Evolutionary conservation across 768 basidiomycete species (phyloP).

Genomic region (Suillus alpinus): DNA sequence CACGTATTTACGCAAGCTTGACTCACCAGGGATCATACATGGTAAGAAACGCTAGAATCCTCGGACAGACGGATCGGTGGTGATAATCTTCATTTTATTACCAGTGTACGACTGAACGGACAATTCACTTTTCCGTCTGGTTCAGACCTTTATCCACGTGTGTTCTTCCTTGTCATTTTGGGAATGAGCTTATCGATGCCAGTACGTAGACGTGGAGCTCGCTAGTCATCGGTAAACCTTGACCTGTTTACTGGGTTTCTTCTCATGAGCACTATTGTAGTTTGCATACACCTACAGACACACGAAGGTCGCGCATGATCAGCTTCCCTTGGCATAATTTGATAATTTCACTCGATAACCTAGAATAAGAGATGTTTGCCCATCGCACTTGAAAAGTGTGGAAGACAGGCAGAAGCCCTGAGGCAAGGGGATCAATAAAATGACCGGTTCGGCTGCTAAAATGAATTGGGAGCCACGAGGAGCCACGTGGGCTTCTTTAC

Average conservation of each 20-base stretch:
- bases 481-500: conserved; percentile 38
- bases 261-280: not conserved
- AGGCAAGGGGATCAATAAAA: not conserved
- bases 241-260: conserved; percentile 3
- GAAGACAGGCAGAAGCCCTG: not conserved
- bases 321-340: not conserved
- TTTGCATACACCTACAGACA: conserved; percentile 2
- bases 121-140: conserved; percentile 1
- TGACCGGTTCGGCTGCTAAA: conserved; percentile 6
- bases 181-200: conserved; percentile 5
- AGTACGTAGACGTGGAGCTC: conserved; percentile 9
- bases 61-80: conserved; percentile 3
- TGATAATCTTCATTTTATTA: conserved; percentile 18
- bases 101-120: conserved; percentile 39
- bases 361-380: not conserved
- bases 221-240: conserved; percentile 8
- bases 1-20: conserved; percentile 4
- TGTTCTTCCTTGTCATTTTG: not conserved
- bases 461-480: conserved; percentile 12
- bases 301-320: conserved; percentile 11
- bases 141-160: conserved; percentile 2
- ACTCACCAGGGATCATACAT: conserved; percentile 42
- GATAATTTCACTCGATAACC: not conserved
- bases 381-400: conserved; percentile 3
- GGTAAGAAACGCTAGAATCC: conserved; percentile 29